A percentile compares a stretch with the other conserved stretches of the same genome.
Conservation (phyloP, 164 flowering plant genomes). For the Umbellularia californica region DNA sequence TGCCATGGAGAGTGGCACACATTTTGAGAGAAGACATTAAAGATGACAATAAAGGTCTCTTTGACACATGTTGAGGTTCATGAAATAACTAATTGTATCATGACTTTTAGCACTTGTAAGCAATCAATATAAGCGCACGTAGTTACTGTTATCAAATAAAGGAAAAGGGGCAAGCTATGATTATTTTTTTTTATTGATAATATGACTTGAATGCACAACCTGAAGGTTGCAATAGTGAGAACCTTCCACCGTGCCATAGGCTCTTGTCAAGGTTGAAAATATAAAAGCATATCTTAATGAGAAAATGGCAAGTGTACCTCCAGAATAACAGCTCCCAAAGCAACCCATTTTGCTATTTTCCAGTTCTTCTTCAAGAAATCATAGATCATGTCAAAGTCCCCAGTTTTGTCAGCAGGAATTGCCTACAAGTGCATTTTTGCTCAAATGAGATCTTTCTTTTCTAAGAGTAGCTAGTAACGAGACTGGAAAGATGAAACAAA, state of each 20-base stretch:
- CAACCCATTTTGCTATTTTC: conserved; percentile 84
- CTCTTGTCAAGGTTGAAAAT: background rate
- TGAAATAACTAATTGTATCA: background rate
- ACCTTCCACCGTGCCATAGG: background rate
- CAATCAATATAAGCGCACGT: too few species aligned
- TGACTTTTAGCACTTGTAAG: background rate
- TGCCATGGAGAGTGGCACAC: background rate
- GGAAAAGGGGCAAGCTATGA: too few species aligned
- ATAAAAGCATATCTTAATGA: background rate
- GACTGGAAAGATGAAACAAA: background rate
- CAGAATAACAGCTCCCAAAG: conserved; percentile 74
- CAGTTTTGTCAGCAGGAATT: conserved; percentile 78
- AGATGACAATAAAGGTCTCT: background rate
- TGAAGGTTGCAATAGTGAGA: background rate
- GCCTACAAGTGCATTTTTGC: conserved; percentile 34
- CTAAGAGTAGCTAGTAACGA: background rate
- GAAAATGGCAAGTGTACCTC: conserved; percentile 43
- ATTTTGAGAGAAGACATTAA: background rate
- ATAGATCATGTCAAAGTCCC: conserved; percentile 75
- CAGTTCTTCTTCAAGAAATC: conserved; percentile 70
- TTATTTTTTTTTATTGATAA: too few species aligned
- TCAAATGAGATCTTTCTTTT: too few species aligned
- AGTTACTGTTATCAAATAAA: too few species aligned
- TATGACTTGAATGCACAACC: too few species aligned
- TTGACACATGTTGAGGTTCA: background rate